Percentiles rank a stretch among this genome's conserved stretches.
phyloP scores from a whole-genome alignment of 768 basidiomycete genomes.

The Boletus rubescentipes region DNA sequence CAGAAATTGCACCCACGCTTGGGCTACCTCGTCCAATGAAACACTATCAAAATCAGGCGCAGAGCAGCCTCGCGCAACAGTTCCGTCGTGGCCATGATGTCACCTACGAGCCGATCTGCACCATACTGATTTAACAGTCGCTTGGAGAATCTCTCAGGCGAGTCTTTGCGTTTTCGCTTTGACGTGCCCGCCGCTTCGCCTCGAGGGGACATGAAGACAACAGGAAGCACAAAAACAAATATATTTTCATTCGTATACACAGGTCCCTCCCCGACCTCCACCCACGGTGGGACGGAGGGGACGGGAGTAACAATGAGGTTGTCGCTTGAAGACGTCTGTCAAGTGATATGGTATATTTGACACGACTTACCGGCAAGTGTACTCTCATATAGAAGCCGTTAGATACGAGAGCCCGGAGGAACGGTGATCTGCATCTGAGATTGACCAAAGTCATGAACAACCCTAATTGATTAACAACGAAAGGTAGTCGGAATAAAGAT shows the following conservation, averaged over 20 bases:
- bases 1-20: constrained; percentile 54
- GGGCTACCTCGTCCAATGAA: constrained; percentile 43
- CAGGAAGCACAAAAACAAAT: constrained; percentile 60
- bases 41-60: constrained; percentile 29
- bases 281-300: constrained; percentile 24
- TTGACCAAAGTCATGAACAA: constrained; percentile 70
- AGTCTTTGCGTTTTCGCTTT: constrained; percentile 47
- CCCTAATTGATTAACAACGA: constrained; percentile 42
- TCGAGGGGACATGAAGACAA: constrained; percentile 27
- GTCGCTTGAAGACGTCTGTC: constrained; percentile 39
- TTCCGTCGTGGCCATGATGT: background rate
- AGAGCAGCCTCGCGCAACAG: constrained; percentile 24
- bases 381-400: constrained; percentile 68
- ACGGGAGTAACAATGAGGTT: constrained; percentile 47
- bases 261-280: constrained; percentile 35
- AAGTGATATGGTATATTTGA: background rate
- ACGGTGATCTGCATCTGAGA: constrained; percentile 61
- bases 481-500: background rate
- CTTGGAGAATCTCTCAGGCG: constrained; percentile 41
- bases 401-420: constrained; percentile 70
- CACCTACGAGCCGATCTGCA: background rate
- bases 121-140: constrained; percentile 11
- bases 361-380: constrained; percentile 55
- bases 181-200: background rate
- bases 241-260: constrained; percentile 64